Evolutionary conservation across 73 alveolate species (phyloP), one percentile per base, ranked within the genome.

Genomic region (Stentor coeruleus): DNA sequence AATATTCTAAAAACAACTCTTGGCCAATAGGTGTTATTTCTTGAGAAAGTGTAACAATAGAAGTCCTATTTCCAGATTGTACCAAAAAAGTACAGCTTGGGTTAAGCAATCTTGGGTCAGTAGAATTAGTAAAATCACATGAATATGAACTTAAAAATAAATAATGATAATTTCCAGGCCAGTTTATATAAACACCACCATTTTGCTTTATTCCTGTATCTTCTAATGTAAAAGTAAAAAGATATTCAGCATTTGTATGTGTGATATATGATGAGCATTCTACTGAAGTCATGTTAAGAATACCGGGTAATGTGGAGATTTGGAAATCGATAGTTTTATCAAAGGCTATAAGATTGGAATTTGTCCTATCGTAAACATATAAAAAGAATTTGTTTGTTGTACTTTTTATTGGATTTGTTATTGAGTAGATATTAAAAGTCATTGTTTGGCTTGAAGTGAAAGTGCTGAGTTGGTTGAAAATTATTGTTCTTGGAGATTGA

Each of bases 201-300:
- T 66, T 31, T 1, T 66, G 40, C 40, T 66, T 31, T 0, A 66
- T 2, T 1, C 42, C 36, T 66, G n/a, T 33, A 33, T 66, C 79
- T 1, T 1, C 37, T 20, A 66, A 20, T 14, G 79, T 66, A 33
- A 66, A 66, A 15, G n/a, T 66, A 33, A 66, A 66, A 20, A 20
- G 11, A 66, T 26, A 66, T 20, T 66, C 41, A 1, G 79, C 36
- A 66, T 26, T 28, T 20, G 79, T 66, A 33, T 66, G 79, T 37
- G 79, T 66, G 14, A 33, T 66, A 20, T 28, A 66, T 33, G 79
- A 66, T 66, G 36, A 26, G 42, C 49, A 66, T 1, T 33, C 39
- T 33, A 66, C 79, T 66, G 79, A 66, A 2, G n/a, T 28, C 79
- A 66, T 66, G 41, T 31, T 66, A 15, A 66, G 79, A 66, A 66